Evolutionary conservation across 2,329 filamentous ascomycete species (phyloP).

Genomic region (Teratosphaeriaceae sp.): DNA sequence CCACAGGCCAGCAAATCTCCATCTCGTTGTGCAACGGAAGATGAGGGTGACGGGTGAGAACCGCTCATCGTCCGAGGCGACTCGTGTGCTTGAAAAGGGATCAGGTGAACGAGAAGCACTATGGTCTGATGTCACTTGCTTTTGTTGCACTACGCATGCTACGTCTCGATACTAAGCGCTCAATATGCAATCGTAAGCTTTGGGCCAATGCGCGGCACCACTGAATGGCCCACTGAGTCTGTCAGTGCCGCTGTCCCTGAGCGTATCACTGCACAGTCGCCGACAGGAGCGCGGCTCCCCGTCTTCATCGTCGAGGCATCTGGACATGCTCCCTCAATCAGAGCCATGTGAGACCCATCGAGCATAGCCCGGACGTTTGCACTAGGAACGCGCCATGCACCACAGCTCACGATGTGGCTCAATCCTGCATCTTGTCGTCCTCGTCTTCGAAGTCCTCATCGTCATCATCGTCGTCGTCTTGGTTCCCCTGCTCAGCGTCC

Average conservation of each 20-base stretch:
- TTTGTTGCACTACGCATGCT: not conserved
- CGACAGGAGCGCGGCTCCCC: no score
- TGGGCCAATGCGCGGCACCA: not conserved
- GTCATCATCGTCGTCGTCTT: constrained; percentile 68
- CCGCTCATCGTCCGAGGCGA: no score
- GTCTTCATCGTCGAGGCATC: no score
- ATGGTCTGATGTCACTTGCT: no score
- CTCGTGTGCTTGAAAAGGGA: not conserved
- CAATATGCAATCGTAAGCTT: not conserved
- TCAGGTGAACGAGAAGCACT: not conserved
- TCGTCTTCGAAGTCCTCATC: constrained; percentile 49
- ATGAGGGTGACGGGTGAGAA: no score
- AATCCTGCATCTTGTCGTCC: constrained; percentile 65
- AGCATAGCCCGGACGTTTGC: no score
- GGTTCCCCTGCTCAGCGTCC: constrained; percentile 65
- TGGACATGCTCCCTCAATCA: not conserved
- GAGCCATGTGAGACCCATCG: not conserved
- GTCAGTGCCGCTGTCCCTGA: no score
- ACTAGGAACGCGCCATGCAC: no score
- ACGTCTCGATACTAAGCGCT: not conserved
- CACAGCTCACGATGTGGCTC: not conserved
- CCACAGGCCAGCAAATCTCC: no score
- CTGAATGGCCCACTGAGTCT: no score
- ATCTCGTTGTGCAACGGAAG: no score
- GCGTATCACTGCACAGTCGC: no score